Base-by-base conservation (phyloP, 2,329 filamentous ascomycete species). In the Cercospora sp. region DNA sequence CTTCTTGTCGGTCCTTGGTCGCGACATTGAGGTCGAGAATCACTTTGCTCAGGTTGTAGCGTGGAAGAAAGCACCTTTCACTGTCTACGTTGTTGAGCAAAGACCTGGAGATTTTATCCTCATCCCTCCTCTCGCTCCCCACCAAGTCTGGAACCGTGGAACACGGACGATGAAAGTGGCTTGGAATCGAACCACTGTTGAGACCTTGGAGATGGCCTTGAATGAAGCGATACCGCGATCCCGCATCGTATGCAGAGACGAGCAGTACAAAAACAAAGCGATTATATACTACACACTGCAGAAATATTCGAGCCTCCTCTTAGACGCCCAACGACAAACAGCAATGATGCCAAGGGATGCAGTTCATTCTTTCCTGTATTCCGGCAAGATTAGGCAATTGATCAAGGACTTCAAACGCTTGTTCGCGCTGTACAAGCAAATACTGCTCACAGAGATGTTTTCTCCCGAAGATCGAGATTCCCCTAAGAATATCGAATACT, bases 241-340 rank as follows among this genome's bases (percentile, higher is more conserved):
- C 9, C 88, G 93, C 12, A 87, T 97, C 73, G 94, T 98, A 2
- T 98, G 95, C 77, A 91, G 95, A 42, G 95, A 99, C 73, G 95
- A 99, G 78, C 94, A 98, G 79, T 99, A 99, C 84, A 98, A 98
- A 79, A 97, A 97, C 82, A 98, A 98, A 78, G 92, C 94, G 5
- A 97, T 98, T 67, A 85, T 97, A 55, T 97, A 94, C 79, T 97
- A 90, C 77, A 92, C 93, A 0, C 84, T 98, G 3, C 82, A 90
- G 10, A 95, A 93, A 75, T 98, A 98, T 77, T 86, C 85, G 1
- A 79, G 78, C 5, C 78, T 87, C 30, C 81, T 90, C 69, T 82
- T 83, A n/a, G 83, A 88, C 60, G 85, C 92, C 16, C 82, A 85
- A 64, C 82, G 85, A 26, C 82, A 87, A 60, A 73, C 68, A 68